Percentiles rank a stretch among this genome's conserved stretches.
Conservation (phyloP, 495 filamentous ascomycete genomes). For the Amorphotheca resinae region DNA sequence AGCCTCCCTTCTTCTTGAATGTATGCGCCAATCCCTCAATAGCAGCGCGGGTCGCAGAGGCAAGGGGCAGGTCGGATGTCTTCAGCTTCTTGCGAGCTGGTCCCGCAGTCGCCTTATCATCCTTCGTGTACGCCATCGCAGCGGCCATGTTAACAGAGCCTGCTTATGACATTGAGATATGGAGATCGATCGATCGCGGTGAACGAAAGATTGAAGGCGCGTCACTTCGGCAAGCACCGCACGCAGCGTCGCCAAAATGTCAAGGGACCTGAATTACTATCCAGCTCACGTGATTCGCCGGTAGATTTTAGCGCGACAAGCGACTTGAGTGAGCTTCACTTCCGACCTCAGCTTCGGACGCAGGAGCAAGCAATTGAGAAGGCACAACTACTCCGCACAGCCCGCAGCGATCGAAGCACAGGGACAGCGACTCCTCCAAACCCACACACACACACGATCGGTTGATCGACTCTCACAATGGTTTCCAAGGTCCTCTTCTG, state of each 20-base stretch:
- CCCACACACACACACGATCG: neutral
- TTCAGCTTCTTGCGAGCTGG: slow-evolving; percentile 50
- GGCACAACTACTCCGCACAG: neutral
- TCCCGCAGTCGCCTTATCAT: neutral
- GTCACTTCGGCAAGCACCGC: too few species aligned
- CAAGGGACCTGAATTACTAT: too few species aligned
- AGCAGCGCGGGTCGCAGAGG: slow-evolving; percentile 53
- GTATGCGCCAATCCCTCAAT: slow-evolving; percentile 69
- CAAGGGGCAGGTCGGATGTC: slow-evolving; percentile 68
- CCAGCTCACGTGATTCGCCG: too few species aligned
- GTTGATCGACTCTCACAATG: slow-evolving; percentile 26
- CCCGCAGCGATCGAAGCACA: slow-evolving; percentile 2
- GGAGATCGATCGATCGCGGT: neutral
- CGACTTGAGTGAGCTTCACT: neutral
- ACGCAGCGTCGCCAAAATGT: too few species aligned
- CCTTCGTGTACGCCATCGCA: slow-evolving; percentile 13
- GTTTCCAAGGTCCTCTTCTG: slow-evolving; percentile 81
- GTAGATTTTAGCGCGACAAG: neutral
- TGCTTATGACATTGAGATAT: neutral
- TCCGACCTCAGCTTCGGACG: neutral
- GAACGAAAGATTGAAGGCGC: neutral
- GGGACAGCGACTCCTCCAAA: neutral
- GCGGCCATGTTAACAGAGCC: slow-evolving; percentile 8
- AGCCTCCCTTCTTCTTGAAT: slow-evolving; percentile 86
- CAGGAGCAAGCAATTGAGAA: slow-evolving; percentile 10